Conservation (phyloP, 495 filamentous ascomycete species). For the Neurospora cerealis region DNA sequence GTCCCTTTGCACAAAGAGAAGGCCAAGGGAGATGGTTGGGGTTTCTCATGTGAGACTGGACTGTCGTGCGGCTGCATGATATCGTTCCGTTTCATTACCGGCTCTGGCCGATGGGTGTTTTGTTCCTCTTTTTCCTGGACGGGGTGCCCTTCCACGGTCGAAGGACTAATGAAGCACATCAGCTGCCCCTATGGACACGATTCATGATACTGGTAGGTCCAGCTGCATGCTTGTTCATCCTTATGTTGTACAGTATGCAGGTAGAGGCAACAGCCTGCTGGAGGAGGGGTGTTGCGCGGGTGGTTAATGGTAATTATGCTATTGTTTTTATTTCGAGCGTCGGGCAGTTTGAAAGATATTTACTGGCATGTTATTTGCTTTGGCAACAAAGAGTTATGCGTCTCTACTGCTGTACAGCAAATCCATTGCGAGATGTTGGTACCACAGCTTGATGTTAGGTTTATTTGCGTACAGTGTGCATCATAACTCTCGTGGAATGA, state of each 20-base stretch:
- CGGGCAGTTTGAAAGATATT: neutral
- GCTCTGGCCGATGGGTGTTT: constrained; percentile 12
- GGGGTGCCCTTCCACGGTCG: neutral
- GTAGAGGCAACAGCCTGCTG: constrained; percentile 28
- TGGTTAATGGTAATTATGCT: neutral
- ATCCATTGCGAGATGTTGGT: neutral
- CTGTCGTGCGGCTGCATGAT: neutral
- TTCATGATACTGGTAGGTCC: neutral
- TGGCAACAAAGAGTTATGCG: neutral
- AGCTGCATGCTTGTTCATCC: constrained; percentile 9
- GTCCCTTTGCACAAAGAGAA: constrained; percentile 9
- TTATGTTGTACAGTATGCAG: constrained; percentile 24
- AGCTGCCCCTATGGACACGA: neutral
- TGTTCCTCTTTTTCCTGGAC: constrained; percentile 4
- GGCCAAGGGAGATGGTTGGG: constrained; percentile 1
- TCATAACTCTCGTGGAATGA: neutral
- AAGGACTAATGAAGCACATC: neutral
- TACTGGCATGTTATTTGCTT: neutral
- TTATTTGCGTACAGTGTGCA: neutral
- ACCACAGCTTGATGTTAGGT: neutral
- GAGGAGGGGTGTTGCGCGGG: neutral
- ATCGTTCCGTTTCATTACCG: constrained; percentile 24
- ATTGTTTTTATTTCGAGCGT: neutral
- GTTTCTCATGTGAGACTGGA: neutral
- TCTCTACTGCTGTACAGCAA: neutral